A percentile compares a stretch with the other conserved stretches of the same genome.
Evolutionary conservation across 2,329 filamentous ascomycete species (phyloP).

Genomic region (Cytospora leucostoma): DNA sequence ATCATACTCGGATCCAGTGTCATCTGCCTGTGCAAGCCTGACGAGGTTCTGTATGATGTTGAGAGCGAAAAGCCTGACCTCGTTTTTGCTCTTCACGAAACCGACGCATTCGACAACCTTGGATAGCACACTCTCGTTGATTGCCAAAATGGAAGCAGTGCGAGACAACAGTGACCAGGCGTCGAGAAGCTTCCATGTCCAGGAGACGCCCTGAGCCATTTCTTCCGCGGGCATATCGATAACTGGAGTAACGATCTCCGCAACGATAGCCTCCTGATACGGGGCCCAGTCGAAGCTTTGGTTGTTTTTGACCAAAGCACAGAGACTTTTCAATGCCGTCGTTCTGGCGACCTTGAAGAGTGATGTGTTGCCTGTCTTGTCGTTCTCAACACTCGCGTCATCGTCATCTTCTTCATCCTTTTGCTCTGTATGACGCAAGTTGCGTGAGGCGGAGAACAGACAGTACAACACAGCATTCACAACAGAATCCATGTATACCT

Average conservation of each 20-base stretch:
- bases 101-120: conserved; percentile 73
- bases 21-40: conserved; percentile 57
- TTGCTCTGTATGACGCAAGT: conserved; percentile 39
- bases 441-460: conserved; percentile 67
- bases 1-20: conserved; percentile 57
- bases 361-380: conserved; percentile 52
- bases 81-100: conserved; percentile 64
- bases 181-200: conserved; percentile 75
- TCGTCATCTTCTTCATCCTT: conserved; percentile 43
- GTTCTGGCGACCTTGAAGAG: conserved; percentile 68
- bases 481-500: conserved; percentile 67
- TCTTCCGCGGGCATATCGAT: conserved; percentile 78
- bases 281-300: conserved; percentile 69
- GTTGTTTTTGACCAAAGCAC: conserved; percentile 74
- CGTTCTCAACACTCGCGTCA: conserved; percentile 35
- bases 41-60: conserved; percentile 73
- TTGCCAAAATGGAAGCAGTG: conserved; percentile 66
- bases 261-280: conserved; percentile 71
- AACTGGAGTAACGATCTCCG: conserved; percentile 74
- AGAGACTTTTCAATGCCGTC: conserved; percentile 79
- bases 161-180: conserved; percentile 73
- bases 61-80: conserved; percentile 82
- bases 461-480: conserved; percentile 82
- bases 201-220: conserved; percentile 86
- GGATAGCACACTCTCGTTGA: conserved; percentile 64